Percentiles rank a stretch among this genome's conserved stretches.
These are phyloP conservation scores for Paxillus ammoniavirescens DNA, from an alignment of 768 basidiomycete species.

Conservation along the genomic window DNA sequence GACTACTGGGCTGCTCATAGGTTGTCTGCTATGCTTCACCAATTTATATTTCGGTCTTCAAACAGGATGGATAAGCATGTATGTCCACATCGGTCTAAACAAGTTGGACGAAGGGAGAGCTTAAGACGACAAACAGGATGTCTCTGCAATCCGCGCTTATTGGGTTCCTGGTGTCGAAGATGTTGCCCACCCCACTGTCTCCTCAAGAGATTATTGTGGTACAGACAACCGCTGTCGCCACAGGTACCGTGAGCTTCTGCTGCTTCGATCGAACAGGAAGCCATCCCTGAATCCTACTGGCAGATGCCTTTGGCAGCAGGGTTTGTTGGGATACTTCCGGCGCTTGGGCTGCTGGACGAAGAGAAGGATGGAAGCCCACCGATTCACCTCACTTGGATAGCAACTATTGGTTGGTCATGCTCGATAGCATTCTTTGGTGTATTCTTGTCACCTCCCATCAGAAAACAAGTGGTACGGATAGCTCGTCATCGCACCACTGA, in stretches of 20 bases:
- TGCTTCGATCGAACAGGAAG: not conserved
- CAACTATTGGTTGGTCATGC: conserved; percentile 82
- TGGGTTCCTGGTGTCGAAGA: conserved; percentile 80
- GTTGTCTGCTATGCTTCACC: conserved; percentile 87
- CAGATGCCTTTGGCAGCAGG: conserved; percentile 84
- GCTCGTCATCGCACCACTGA: not conserved
- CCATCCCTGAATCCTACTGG: not conserved
- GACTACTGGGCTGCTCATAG: conserved; percentile 75
- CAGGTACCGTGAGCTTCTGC: conserved; percentile 53
- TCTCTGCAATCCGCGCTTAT: conserved; percentile 92
- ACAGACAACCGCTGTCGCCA: conserved; percentile 95
- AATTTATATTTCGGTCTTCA: conserved; percentile 88
- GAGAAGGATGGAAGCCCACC: conserved; percentile 75
- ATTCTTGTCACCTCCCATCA: conserved; percentile 92
- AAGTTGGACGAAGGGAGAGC: not conserved
- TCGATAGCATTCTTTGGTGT: conserved; percentile 97
- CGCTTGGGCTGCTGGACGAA: conserved; percentile 74
- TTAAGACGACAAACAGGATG: conserved; percentile 63
- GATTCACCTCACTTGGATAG: conserved; percentile 69
- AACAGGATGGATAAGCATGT: conserved; percentile 92
- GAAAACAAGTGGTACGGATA: conserved; percentile 83
- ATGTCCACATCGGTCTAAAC: conserved; percentile 16
- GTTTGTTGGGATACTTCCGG: conserved; percentile 93
- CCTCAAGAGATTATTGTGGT: conserved; percentile 93
- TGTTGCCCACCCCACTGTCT: conserved; percentile 71